Percentiles rank a stretch among this genome's conserved stretches.
phyloP scores from a whole-genome alignment of 768 basidiomycete species.

The Boletus speciosus region DNA sequence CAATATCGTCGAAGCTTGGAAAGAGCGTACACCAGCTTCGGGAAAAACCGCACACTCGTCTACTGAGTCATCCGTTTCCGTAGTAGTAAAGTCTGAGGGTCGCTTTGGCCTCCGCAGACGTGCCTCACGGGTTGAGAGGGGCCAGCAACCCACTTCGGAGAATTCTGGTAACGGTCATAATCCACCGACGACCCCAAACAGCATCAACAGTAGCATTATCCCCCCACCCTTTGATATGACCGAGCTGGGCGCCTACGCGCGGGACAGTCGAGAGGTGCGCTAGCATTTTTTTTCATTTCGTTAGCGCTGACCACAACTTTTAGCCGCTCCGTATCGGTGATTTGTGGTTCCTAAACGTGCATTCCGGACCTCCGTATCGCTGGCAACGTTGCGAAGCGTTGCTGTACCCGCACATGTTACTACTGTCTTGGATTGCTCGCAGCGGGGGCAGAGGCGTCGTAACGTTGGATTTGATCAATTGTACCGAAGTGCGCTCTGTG shows the following conservation, averaged over 20 bases:
- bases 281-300: not conserved
- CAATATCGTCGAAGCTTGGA: slow-evolving; percentile 79
- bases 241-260: slow-evolving; percentile 42
- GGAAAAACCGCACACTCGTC: slow-evolving; percentile 32
- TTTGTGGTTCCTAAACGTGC: slow-evolving; percentile 92
- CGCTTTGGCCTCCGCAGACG: slow-evolving; percentile 35
- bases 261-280: slow-evolving; percentile 43
- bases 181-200: slow-evolving; percentile 26
- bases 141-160: slow-evolving; percentile 13
- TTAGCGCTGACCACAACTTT: slow-evolving; percentile 8
- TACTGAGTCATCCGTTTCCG: slow-evolving; percentile 39
- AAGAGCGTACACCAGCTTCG: slow-evolving; percentile 60
- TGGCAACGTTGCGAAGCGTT: slow-evolving; percentile 84
- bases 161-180: slow-evolving; percentile 5
- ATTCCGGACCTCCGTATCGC: slow-evolving; percentile 69
- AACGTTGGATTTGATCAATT: slow-evolving; percentile 82
- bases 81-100: slow-evolving; percentile 29
- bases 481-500: slow-evolving; percentile 79
- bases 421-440: slow-evolving; percentile 84
- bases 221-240: slow-evolving; percentile 47
- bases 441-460: slow-evolving; percentile 83
- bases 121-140: slow-evolving; percentile 24
- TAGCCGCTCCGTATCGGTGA: slow-evolving; percentile 85
- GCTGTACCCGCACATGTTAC: slow-evolving; percentile 77
- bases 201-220: slow-evolving; percentile 32